These are phyloP conservation scores for Ochromonas danica DNA, from an alignment of 108 stramenopile species.

Conservation along the genomic window DNA sequence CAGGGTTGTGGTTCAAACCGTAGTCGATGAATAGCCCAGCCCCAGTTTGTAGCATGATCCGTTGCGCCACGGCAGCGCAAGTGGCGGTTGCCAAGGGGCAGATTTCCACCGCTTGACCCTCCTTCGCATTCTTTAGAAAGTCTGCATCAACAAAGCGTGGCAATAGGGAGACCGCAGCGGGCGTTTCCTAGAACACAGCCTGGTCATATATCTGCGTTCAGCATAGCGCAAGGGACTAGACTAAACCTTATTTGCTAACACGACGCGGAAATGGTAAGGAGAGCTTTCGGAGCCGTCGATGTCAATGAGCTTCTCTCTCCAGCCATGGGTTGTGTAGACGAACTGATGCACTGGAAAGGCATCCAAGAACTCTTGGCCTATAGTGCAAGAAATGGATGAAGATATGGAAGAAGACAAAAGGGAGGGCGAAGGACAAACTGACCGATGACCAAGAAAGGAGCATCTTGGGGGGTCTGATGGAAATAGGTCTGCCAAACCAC, in stretches of 20 bases:
- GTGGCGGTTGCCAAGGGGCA: slow-evolving; percentile 80
- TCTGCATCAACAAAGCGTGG: no score
- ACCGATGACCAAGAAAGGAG: slow-evolving; percentile 37
- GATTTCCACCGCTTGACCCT: slow-evolving; percentile 81
- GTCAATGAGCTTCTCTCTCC: slow-evolving; percentile 92
- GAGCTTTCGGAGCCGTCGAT: slow-evolving; percentile 52
- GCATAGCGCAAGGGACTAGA: no score
- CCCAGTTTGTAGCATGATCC: slow-evolving; percentile 67
- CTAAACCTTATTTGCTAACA: no score
- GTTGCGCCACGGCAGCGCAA: slow-evolving; percentile 75
- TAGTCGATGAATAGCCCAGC: slow-evolving; percentile 94
- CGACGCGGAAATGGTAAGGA: slow-evolving; percentile 66
- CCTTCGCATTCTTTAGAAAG: background rate
- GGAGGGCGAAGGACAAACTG: slow-evolving; percentile 70
- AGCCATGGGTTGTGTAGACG: slow-evolving; percentile 70
- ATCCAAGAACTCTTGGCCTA: slow-evolving; percentile 92
- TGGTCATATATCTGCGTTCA: no score
- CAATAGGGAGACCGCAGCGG: slow-evolving; percentile 54
- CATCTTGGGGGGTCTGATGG: background rate
- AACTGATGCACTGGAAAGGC: slow-evolving; percentile 91
- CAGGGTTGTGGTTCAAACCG: slow-evolving; percentile 76
- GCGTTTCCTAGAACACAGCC: no score
- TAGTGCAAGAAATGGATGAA: no score
- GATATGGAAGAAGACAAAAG: slow-evolving; percentile 54
- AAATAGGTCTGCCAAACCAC: background rate